Evolutionary conservation across 768 basidiomycete species (phyloP).

Genomic region (Termitomyces sp.): DNA sequence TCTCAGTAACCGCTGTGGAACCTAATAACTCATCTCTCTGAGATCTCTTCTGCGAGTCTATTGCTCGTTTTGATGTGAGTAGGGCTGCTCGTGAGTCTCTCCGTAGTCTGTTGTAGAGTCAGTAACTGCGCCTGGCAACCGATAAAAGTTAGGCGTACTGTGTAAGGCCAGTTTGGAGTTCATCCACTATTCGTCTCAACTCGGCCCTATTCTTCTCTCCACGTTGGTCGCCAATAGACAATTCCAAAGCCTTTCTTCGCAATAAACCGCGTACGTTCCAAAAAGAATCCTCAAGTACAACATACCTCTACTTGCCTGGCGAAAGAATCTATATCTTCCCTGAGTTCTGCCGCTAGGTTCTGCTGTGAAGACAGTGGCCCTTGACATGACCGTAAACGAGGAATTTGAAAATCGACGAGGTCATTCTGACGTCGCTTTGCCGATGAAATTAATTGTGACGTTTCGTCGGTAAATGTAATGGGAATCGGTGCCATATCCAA

Average conservation of each 20-base stretch:
- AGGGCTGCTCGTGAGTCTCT: slow-evolving; percentile 65
- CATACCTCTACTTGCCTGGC: slow-evolving; percentile 66
- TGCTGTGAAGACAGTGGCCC: slow-evolving; percentile 74
- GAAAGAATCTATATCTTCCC: slow-evolving; percentile 69
- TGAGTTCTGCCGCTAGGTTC: slow-evolving; percentile 66
- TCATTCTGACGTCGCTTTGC: slow-evolving; percentile 59
- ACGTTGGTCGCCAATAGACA: slow-evolving; percentile 70
- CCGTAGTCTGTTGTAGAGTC: slow-evolving; percentile 40
- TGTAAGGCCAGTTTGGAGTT: slow-evolving; percentile 41
- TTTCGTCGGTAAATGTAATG: slow-evolving; percentile 47
- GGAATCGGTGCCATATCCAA: slow-evolving; percentile 64
- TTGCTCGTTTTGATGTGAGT: slow-evolving; percentile 68
- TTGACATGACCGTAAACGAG: slow-evolving; percentile 62
- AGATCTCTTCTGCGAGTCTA: slow-evolving; percentile 58
- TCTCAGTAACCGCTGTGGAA: slow-evolving; percentile 47
- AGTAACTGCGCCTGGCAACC: neutral
- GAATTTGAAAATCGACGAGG: slow-evolving; percentile 68
- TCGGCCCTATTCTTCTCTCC: slow-evolving; percentile 49
- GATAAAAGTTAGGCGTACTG: slow-evolving; percentile 35
- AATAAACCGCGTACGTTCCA: slow-evolving; percentile 14
- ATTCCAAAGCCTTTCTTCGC: slow-evolving; percentile 53
- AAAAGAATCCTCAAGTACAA: neutral
- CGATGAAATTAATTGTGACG: slow-evolving; percentile 44
- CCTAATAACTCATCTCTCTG: slow-evolving; percentile 68
- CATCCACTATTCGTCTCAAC: slow-evolving; percentile 46